phyloP scores from a whole-genome alignment of 495 filamentous ascomycete genomes.

The Chaetomium tenue region DNA sequence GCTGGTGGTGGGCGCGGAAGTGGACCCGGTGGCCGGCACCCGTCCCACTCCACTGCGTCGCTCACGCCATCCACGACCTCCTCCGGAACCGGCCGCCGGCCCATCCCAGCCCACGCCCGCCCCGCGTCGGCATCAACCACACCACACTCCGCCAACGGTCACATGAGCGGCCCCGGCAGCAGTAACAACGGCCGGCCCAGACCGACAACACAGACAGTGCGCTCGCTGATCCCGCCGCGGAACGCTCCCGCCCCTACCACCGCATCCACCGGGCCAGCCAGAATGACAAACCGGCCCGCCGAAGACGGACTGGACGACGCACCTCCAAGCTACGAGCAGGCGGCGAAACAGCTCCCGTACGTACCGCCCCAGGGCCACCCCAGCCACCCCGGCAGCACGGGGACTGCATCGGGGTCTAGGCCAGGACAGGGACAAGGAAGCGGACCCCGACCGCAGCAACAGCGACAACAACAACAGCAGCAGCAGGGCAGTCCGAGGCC shows the following conservation, averaged over 20 bases:
- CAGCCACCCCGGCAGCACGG: conserved; percentile 48
- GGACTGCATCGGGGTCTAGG: background rate
- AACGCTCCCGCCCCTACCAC: conserved; percentile 16
- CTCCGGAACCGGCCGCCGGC: background rate
- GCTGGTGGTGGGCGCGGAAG: conserved; percentile 11
- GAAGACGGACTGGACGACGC: conserved; percentile 52
- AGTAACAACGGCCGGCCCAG: conserved; percentile 23
- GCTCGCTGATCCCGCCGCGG: conserved; percentile 45
- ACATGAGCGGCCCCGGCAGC: background rate
- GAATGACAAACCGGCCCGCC: conserved; percentile 33
- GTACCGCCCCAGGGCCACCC: conserved; percentile 61
- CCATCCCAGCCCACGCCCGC: background rate
- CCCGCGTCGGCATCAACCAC: conserved; percentile 1
- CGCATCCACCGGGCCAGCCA: background rate
- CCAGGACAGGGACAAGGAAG: too few relatives aligned
- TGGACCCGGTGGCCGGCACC: background rate
- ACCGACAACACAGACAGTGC: conserved; percentile 39
- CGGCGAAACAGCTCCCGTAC: conserved; percentile 62
- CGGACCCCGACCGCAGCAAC: background rate
- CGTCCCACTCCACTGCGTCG: conserved; percentile 25
- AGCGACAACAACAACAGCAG: background rate
- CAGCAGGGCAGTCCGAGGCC: too few relatives aligned
- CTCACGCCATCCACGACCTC: conserved; percentile 5
- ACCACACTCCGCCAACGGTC: conserved; percentile 13
- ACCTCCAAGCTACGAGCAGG: conserved; percentile 80